These are phyloP conservation scores for Apodospora peruviana DNA, from an alignment of 495 filamentous ascomycete genomes.

Conservation along the genomic window DNA sequence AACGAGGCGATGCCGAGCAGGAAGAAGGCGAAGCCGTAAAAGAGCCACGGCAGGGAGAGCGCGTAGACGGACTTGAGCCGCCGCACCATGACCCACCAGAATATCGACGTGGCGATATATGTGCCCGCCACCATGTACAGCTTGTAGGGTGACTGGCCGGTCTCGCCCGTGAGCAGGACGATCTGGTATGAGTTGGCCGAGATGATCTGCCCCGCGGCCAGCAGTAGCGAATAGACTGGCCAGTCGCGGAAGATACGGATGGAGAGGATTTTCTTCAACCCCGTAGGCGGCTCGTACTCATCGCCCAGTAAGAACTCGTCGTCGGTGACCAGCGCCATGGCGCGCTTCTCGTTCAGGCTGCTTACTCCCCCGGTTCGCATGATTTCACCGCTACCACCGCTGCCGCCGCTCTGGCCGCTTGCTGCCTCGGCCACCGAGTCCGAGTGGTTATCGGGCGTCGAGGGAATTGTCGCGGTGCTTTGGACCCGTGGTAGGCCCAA, in stretches of 20 bases:
- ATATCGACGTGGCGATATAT: constrained; percentile 50
- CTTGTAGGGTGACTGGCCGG: constrained; percentile 51
- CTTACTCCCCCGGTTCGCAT: neutral
- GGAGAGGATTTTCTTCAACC: constrained; percentile 15
- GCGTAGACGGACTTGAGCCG: constrained; percentile 27
- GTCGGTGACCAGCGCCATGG: neutral
- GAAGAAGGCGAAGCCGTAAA: constrained; percentile 56
- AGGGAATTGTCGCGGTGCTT: neutral
- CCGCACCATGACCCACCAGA: constrained; percentile 43
- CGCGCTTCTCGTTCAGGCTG: neutral
- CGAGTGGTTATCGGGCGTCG: constrained; percentile 3
- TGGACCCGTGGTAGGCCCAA: constrained; percentile 4
- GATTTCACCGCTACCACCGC: neutral
- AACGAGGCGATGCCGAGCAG: constrained; percentile 56
- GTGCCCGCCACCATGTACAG: constrained; percentile 57
- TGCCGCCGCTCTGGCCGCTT: neutral
- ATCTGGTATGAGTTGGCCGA: constrained; percentile 65
- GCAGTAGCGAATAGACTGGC: constrained; percentile 54
- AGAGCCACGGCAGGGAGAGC: constrained; percentile 41
- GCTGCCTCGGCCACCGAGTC: constrained; percentile 1
- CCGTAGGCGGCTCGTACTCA: constrained; percentile 58
- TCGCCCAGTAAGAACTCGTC: constrained; percentile 54
- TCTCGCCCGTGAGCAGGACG: constrained; percentile 55
- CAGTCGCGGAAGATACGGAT: constrained; percentile 5
- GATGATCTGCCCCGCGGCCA: constrained; percentile 63